Evolutionary conservation across 2,329 filamentous ascomycete genomes (phyloP).

Genomic region (Aspergillus aculeatus): DNA sequence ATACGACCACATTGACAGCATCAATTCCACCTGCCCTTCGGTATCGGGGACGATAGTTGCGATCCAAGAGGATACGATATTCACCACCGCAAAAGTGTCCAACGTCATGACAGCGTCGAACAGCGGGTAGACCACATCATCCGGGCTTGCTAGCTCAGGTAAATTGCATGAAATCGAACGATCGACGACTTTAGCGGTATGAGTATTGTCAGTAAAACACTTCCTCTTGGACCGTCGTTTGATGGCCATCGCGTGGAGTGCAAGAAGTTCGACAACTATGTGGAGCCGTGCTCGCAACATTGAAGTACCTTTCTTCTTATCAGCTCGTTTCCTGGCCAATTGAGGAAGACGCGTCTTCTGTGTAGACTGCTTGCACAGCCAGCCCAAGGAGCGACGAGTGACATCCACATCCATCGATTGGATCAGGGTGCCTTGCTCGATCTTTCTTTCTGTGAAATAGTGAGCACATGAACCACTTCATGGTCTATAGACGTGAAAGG

Average conservation of each 20-base stretch:
- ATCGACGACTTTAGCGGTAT: neutral
- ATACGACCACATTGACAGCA: neutral
- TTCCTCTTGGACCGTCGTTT: neutral
- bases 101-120: neutral
- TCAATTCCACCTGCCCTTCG: neutral
- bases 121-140: neutral
- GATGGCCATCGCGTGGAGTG: constrained; percentile 2
- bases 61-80: neutral
- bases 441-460: neutral
- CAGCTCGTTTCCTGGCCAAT: neutral
- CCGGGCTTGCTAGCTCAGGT: neutral
- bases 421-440: neutral
- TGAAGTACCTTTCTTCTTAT: neutral
- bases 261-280: constrained; percentile 4
- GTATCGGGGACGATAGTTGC: neutral
- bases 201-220: neutral
- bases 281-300: constrained; percentile 7
- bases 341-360: neutral
- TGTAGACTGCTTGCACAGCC: neutral
- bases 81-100: neutral
- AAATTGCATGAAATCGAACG: neutral
- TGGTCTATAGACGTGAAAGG: neutral
- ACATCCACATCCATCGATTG: neutral
- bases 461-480: neutral
- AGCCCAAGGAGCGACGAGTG: neutral